These are phyloP conservation scores for Aspergillus sp. DNA, from an alignment of 2,329 filamentous ascomycete species.

Conservation along the genomic window DNA sequence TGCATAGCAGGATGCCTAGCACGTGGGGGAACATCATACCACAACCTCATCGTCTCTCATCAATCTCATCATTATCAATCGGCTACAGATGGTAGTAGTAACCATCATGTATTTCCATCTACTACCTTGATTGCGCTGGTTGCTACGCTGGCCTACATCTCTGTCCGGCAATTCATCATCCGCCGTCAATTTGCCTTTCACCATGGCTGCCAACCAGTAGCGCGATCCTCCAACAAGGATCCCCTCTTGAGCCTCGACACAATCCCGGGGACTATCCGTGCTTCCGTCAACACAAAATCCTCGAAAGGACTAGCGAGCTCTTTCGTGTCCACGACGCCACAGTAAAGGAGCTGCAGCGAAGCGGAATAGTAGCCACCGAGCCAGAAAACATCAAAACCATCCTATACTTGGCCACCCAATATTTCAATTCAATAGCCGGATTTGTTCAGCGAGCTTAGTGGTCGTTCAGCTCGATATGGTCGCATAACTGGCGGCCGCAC, in stretches of 20 bases:
- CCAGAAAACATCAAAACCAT: constrained; percentile 63
- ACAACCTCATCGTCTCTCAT: not conserved
- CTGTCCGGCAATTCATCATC: not conserved
- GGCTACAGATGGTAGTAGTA: not conserved
- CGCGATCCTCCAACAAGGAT: constrained; percentile 3
- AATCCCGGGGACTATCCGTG: constrained; percentile 6
- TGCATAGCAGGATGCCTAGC: not conserved
- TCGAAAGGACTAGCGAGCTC: constrained; percentile 10
- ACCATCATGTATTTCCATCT: not conserved
- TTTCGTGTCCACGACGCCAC: constrained; percentile 26
- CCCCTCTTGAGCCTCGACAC: constrained; percentile 22
- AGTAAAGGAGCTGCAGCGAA: constrained; percentile 11
- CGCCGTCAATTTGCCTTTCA: constrained; percentile 13
- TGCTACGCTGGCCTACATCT: not conserved
- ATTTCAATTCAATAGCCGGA: too few relatives aligned
- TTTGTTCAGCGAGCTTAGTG: too few relatives aligned
- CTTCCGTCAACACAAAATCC: constrained; percentile 16
- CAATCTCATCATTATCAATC: not conserved
- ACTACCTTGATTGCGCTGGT: not conserved
- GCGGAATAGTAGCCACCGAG: constrained; percentile 51
- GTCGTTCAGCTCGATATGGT: too few relatives aligned
- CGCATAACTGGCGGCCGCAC: not conserved
- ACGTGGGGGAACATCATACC: not conserved
- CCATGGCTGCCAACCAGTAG: constrained; percentile 20
- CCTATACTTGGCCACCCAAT: constrained; percentile 37